Base-by-base conservation (phyloP, 108 stramenopile genomes). In the Nitzschia sp. region DNA sequence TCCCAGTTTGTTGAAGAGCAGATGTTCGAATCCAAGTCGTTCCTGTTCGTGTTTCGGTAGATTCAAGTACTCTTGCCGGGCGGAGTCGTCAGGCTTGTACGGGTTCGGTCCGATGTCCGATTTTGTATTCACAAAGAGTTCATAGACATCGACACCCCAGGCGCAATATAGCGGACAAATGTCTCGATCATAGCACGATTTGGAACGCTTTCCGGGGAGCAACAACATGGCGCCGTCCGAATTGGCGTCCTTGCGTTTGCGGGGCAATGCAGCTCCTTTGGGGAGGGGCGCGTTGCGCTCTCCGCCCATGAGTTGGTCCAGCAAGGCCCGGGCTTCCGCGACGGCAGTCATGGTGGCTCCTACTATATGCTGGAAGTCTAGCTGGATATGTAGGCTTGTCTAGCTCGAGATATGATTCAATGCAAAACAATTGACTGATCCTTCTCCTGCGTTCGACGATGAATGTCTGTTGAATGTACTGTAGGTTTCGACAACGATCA, bases 101-200 rank as follows among this genome's bases (percentile, higher is more conserved):
- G 89, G 89, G 73, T 92, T 92, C 23, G 80, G 71, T 1, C 88
- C 88, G 23, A 92, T 76, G 59, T 91, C 90, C 2, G 84, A 85
- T 71, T 92, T 95, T 17, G 94, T 95, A 62, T 95, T 95, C 44
- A 84, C 85, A 68, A 95, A 95, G 26, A 95, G 71, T 61, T 95
- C 94, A 63, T 86, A 95, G 1, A 91, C 82, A 54, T 95, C 91
- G 26, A 90, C 80, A 0, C 91, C 91, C 94, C 94, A 95, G 0
- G 91, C 94, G 61, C 85, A 87, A 77, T 84, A 95, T 46, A 93
- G 83, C 25, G 94, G 94, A 74, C 83, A 83, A 44, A 93, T 82
- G 65, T 90, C 91, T 28, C 62, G 68, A 53, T 95, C 94, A 72
- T 88, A 95, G 61, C 89, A 91, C 13, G 89, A 89, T 52, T 84